Conservation (phyloP, 2,329 filamentous ascomycete species). For the Colletotrichum sp. region DNA sequence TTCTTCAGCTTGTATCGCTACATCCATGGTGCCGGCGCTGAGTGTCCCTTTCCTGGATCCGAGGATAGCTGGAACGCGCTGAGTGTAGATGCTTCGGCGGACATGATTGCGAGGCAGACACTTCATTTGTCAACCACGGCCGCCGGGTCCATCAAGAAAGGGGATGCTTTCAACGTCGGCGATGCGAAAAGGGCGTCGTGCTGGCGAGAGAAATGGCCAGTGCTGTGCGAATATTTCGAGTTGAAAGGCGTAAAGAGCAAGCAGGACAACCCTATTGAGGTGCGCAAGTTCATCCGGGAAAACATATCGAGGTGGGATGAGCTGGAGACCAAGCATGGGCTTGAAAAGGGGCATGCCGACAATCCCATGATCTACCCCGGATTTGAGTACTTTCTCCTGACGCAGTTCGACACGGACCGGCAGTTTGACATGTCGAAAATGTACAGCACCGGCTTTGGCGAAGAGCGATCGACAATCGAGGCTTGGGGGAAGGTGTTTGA, state of each 20-base stretch:
- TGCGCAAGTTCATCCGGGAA: slow-evolving; percentile 36
- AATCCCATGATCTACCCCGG: slow-evolving; percentile 36
- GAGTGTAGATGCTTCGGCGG: slow-evolving; percentile 42
- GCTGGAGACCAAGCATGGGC: slow-evolving; percentile 36
- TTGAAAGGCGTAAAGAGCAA: slow-evolving; percentile 27
- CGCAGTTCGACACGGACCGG: slow-evolving; percentile 47
- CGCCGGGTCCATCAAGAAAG: slow-evolving; percentile 21
- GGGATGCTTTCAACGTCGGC: slow-evolving; percentile 27
- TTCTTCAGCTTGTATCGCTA: slow-evolving; percentile 39
- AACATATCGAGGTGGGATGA: slow-evolving; percentile 33
- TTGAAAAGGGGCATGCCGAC: slow-evolving; percentile 42
- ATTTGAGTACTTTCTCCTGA: slow-evolving; percentile 47
- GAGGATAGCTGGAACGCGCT: slow-evolving; percentile 39
- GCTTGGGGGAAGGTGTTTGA: slow-evolving; percentile 48
- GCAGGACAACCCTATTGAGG: slow-evolving; percentile 30
- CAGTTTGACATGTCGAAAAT: slow-evolving; percentile 48
- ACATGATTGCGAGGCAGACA: slow-evolving; percentile 37
- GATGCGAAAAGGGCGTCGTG: slow-evolving; percentile 22
- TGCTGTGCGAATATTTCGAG: slow-evolving; percentile 26
- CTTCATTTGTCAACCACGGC: slow-evolving; percentile 21
- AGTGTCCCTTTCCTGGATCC: slow-evolving; percentile 41
- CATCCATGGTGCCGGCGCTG: slow-evolving; percentile 40
- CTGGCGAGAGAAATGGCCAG: slow-evolving; percentile 29
- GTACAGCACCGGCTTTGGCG: slow-evolving; percentile 42
- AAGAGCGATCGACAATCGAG: slow-evolving; percentile 40